These are phyloP conservation scores for Crepidotus variabilis DNA, from an alignment of 768 basidiomycete genomes.

Conservation along the genomic window DNA sequence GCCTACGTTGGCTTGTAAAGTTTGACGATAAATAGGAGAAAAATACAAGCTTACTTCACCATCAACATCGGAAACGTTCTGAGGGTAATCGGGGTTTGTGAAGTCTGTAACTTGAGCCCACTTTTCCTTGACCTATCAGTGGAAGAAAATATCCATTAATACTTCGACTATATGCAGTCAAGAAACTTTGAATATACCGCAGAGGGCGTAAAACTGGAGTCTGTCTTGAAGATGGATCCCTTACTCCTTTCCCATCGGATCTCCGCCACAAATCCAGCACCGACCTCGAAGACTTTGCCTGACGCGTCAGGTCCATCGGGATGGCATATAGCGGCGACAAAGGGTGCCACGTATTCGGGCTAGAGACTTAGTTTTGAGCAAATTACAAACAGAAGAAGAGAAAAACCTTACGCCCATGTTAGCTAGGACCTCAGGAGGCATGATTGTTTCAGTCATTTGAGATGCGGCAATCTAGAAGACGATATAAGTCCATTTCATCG, in stretches of 20 bases:
- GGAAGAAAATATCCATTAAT: not conserved
- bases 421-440: conserved; percentile 93
- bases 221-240: conserved; percentile 86
- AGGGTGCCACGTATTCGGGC: conserved; percentile 91
- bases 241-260: conserved; percentile 91
- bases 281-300: conserved; percentile 87
- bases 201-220: conserved; percentile 88
- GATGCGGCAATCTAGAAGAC: conserved; percentile 81
- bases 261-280: conserved; percentile 89
- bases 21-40: not conserved
- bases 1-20: conserved; percentile 25
- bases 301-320: conserved; percentile 77
- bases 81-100: conserved; percentile 62
- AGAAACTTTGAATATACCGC: conserved; percentile 50
- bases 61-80: conserved; percentile 59
- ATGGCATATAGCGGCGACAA: conserved; percentile 85
- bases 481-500: not conserved
- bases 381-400: not conserved
- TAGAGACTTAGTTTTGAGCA: conserved; percentile 25
- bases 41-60: conserved; percentile 34
- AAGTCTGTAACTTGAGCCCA: conserved; percentile 86
- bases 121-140: conserved; percentile 66
- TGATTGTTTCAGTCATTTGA: conserved; percentile 91
- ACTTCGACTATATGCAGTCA: not conserved
- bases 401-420: conserved; percentile 62